These are phyloP conservation scores for Mycocentrospora acerina DNA, from an alignment of 2,329 filamentous ascomycete species.

Conservation along the genomic window DNA sequence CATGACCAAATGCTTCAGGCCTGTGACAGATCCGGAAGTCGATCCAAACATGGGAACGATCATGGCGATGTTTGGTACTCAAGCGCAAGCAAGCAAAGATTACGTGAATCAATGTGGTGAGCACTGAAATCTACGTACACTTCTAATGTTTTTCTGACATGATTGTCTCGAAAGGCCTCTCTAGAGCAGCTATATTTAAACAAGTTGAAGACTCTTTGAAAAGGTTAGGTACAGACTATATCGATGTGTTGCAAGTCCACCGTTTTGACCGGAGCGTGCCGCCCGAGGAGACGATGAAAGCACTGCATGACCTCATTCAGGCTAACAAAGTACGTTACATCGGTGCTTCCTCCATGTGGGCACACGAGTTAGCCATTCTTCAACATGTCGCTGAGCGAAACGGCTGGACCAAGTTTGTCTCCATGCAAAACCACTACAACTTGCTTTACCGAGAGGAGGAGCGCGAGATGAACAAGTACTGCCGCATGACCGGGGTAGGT, in stretches of 20 bases:
- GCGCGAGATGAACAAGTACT: constrained; percentile 31
- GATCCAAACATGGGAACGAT: not conserved
- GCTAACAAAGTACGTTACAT: constrained; percentile 29
- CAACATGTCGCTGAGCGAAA: constrained; percentile 44
- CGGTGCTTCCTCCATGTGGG: constrained; percentile 25
- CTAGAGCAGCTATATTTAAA: not conserved
- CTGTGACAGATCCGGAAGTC: constrained; percentile 3
- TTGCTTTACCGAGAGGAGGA: constrained; percentile 49
- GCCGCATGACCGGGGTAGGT: constrained; percentile 21
- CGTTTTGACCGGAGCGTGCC: constrained; percentile 15
- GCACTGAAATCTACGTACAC: too few relatives aligned
- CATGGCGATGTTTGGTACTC: not conserved
- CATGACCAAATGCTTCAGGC: constrained; percentile 25
- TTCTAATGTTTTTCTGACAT: not conserved
- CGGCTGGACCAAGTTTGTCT: constrained; percentile 47
- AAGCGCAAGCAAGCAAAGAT: too few relatives aligned
- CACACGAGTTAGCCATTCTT: constrained; percentile 48
- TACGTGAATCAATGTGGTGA: constrained; percentile 4
- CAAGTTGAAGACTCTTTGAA: not conserved
- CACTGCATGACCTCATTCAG: constrained; percentile 21
- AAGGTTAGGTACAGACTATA: constrained; percentile 19
- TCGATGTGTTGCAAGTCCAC: constrained; percentile 29
- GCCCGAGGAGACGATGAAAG: constrained; percentile 24
- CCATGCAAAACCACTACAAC: constrained; percentile 50
- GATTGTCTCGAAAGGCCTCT: not conserved